Conservation (phyloP, 1,139 yeast species). For the Diutina rugosa region DNA sequence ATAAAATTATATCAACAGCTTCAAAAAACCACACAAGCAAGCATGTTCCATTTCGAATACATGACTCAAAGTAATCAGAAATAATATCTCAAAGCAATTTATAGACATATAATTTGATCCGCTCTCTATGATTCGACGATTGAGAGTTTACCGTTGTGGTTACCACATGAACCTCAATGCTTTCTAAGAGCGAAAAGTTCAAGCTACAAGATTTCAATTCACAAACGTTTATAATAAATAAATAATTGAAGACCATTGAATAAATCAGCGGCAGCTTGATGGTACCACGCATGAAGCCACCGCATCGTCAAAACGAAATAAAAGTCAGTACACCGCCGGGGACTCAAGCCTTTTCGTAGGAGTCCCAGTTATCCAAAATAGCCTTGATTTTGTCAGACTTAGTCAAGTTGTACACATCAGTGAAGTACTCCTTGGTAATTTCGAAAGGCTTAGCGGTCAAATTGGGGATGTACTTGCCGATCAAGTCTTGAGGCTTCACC, state of each 20-base stretch:
- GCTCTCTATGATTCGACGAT: not conserved
- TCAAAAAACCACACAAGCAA: too few species aligned
- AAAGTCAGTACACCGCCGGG: not conserved
- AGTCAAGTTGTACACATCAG: slow-evolving; percentile 87
- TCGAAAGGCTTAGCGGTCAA: slow-evolving; percentile 96
- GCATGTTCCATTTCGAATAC: too few species aligned
- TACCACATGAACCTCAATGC: not conserved
- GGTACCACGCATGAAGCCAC: slow-evolving; percentile 1
- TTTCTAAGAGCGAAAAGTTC: not conserved
- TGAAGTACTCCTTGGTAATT: slow-evolving; percentile 91
- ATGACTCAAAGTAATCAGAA: too few species aligned
- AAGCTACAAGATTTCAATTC: not conserved
- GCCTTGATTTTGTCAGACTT: slow-evolving; percentile 82
- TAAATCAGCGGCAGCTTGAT: not conserved
- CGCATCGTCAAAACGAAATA: not conserved
- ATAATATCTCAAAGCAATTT: too few species aligned
- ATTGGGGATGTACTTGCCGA: slow-evolving; percentile 95
- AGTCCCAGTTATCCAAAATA: slow-evolving; percentile 91
- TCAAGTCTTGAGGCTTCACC: slow-evolving; percentile 85
- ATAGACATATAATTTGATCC: not conserved
- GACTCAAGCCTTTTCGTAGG: slow-evolving; percentile 41
- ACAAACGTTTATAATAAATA: slow-evolving; percentile 1
- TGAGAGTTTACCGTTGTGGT: not conserved
- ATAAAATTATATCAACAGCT: too few species aligned
- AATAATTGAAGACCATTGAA: not conserved